Evolutionary conservation across 2,329 filamentous ascomycete species (phyloP), one percentile per base, ranked within the genome.

Genomic region (Zarea fungicola): DNA sequence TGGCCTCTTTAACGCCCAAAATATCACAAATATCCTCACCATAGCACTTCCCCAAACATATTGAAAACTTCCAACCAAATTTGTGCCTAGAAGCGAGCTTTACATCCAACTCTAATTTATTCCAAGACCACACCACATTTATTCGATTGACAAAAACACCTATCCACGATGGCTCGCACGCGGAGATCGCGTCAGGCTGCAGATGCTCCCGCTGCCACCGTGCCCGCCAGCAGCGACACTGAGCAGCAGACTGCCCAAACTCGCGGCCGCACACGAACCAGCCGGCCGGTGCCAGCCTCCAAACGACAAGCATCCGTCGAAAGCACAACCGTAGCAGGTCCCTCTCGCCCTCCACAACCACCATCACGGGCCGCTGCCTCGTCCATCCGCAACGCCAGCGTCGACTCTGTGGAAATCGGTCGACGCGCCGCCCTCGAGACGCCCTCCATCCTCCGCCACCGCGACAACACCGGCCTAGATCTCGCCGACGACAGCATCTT

Each of bases 391-490:
- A 62, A 58, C 44, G 54, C 60, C 14, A 55, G 52, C 48, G 55
- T 50, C 37, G 62, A 61, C 51, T 65, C 65, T 6, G 57, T 69
- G 14, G 69, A 72, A 52, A 52, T 64, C 32, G 67, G 71, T 11
- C 64, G 70, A 22, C 65, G 64, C 40, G 46, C n/a, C n/a, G n/a
- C 60, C 8, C 58, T 60, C 23, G 59, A 57, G 13, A 69, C 65
- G 14, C 63, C 67, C 11, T 60, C 56, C n/a, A 11, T 60, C 45
- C 62, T n/a, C n/a, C n/a, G n/a, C n/a, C n/a, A 64, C 18, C 61
- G 67, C 11, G 71, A 77, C 42, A 69, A 65, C 3, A 75, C 73
- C 1, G 76, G 75, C 5, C 52, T 78, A 26, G 75, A 78, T 52
- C 54, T 74, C 44, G 68, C 66, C 36, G 75, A 77, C 49, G 69